Conservation (phyloP, 345 rosid genomes). For the Raphanus sativus region DNA sequence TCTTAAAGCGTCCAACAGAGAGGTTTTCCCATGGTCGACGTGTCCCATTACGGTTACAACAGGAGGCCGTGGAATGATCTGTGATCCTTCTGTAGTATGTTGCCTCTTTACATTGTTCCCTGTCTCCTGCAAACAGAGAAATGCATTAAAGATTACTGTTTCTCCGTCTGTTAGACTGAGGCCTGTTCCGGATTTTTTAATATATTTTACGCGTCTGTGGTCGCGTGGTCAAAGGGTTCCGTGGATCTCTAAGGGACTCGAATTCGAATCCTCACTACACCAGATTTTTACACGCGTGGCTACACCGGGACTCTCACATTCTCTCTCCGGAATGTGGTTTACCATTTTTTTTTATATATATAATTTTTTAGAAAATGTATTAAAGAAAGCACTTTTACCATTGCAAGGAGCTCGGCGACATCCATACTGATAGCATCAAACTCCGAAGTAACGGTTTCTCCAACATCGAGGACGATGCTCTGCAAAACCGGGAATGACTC, state of each 20-base stretch:
- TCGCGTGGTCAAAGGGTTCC: too few species aligned
- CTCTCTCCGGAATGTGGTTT: too few species aligned
- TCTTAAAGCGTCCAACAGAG: constrained; percentile 82
- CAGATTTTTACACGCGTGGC: too few species aligned
- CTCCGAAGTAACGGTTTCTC: constrained; percentile 74
- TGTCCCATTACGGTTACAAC: constrained; percentile 96
- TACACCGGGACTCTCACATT: too few species aligned
- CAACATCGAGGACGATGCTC: constrained; percentile 73
- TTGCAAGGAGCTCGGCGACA: constrained; percentile 76
- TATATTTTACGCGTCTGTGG: too few species aligned
- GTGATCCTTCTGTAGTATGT: constrained; percentile 68
- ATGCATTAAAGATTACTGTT: too few species aligned
- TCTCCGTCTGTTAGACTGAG: too few species aligned
- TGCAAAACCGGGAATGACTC: constrained; percentile 51
- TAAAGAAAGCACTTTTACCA: constrained; percentile 50
- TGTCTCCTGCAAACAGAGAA: constrained; percentile 57
- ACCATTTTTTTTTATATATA: too few species aligned
- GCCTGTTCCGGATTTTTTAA: too few species aligned
- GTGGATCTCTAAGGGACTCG: too few species aligned
- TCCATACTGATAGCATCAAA: constrained; percentile 77
- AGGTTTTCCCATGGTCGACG: constrained; percentile 97
- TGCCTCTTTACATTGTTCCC: constrained; percentile 71
- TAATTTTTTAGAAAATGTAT: background rate
- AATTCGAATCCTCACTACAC: too few species aligned
- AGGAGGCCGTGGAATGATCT: constrained; percentile 68